Base-by-base conservation (phyloP, 768 basidiomycete species). In the Leucogyrophana mollusca region DNA sequence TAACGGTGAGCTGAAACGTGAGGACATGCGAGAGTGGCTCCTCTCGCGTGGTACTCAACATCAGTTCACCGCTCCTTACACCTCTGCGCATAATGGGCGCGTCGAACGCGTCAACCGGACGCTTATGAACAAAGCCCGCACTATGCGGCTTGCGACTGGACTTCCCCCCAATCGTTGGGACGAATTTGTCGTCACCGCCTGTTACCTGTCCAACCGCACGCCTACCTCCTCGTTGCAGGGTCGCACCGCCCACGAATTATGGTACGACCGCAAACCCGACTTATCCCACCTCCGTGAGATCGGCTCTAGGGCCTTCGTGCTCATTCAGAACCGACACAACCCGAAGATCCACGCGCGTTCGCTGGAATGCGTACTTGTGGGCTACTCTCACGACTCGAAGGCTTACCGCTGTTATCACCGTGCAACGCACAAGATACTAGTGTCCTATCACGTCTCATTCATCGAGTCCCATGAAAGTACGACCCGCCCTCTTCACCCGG, bases 101-200 rank as follows among this genome's bases (percentile, higher is more conserved):
- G 68, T 67, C 2, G 69, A 74, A 40, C 57, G 65, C 1, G 42
- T 64, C 40, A 71, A 73, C 42, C 54, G 56, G 8, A 73, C 70
- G 0, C 44, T 69, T 9, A 52, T 70, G 35, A 56, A 53, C 14
- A 57, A 61, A 34, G 59, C 56, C 9, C 45, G 56, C 2, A 47
- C 65, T 2, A 68, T 69, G 64, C 54, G 52, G 1, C 50, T 59
- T 21, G 59, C 58, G 66, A 57, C 61, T 18, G 61, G 68, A 38
- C 59, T 68, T 22, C 59, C 60, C 43, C 40, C 62, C 0, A 64
- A 65, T n/a, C 18, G 34, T 30, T 57, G 56, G 55, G 39, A 30
- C 17, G 55, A 56, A 36, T 53, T 43, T 16, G 40, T 54, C 30
- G 46, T 36, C 16, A 45, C 53, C 45, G 50, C 56, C 1, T 50